phyloP scores from a whole-genome alignment of 208 protist genomes.

The Leishmania tarentolae region DNA sequence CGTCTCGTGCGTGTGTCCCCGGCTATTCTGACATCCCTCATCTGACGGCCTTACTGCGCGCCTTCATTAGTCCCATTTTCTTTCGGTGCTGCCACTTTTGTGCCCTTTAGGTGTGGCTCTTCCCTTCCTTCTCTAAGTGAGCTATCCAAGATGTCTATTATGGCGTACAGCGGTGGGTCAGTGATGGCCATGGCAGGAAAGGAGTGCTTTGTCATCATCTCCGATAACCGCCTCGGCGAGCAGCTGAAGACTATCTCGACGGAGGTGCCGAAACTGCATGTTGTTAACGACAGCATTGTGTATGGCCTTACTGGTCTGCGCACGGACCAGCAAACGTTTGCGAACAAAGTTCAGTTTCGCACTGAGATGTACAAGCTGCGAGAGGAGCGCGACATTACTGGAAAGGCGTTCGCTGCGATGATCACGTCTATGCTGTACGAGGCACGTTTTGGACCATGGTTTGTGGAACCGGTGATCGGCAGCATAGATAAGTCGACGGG shows the following conservation, averaged over 20 bases:
- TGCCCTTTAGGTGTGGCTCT: background rate
- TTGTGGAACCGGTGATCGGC: constrained; percentile 97
- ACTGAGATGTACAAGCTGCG: constrained; percentile 92
- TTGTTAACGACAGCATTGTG: constrained; percentile 94
- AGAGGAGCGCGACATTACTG: constrained; percentile 89
- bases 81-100: constrained; percentile 3
- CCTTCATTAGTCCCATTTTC: background rate
- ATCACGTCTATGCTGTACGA: constrained; percentile 92
- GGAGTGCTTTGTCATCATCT: constrained; percentile 98
- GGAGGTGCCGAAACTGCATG: constrained; percentile 96
- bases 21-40: background rate
- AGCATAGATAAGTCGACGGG: constrained; percentile 95
- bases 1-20: background rate
- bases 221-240: constrained; percentile 96
- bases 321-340: constrained; percentile 97
- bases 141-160: constrained; percentile 83
- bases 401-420: constrained; percentile 84
- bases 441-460: constrained; percentile 98
- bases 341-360: constrained; percentile 86
- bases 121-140: background rate
- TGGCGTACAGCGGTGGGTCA: constrained; percentile 97
- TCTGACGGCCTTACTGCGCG: background rate
- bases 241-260: constrained; percentile 96
- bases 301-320: constrained; percentile 96
- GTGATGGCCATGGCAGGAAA: constrained; percentile 98